A percentile compares a stretch with the other conserved stretches of the same genome.
These are phyloP conservation scores for Phytophthora brassicae DNA, from an alignment of 352 stramenopile genomes.

Conservation along the genomic window DNA sequence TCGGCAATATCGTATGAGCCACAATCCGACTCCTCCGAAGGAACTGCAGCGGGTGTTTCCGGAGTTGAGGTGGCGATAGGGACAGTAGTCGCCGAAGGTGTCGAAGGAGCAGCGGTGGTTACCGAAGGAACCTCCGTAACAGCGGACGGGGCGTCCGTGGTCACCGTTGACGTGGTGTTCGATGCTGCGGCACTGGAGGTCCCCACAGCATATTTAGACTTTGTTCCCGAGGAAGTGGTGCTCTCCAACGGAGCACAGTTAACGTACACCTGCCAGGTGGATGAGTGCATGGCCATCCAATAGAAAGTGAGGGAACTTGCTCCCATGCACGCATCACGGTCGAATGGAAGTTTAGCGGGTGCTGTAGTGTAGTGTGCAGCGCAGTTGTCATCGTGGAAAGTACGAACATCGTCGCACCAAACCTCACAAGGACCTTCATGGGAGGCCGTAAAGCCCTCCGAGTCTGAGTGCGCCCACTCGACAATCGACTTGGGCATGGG, in stretches of 20 bases:
- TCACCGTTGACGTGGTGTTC: conserved; percentile 18
- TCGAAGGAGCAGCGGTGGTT: background rate
- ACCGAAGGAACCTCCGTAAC: conserved; percentile 6
- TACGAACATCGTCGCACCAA: conserved; percentile 39
- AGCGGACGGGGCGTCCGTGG: conserved; percentile 6
- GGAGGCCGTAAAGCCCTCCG: conserved; percentile 31
- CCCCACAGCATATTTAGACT: conserved; percentile 24
- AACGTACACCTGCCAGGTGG: conserved; percentile 46
- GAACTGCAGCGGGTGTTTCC: background rate
- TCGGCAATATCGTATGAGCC: conserved; percentile 15
- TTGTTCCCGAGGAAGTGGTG: conserved; percentile 16
- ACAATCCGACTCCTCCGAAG: conserved; percentile 10
- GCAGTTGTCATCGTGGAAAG: conserved; percentile 23
- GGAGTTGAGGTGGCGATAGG: background rate
- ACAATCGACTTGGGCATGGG: conserved; percentile 19
- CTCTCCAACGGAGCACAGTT: conserved; percentile 26
- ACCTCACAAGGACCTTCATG: conserved; percentile 47
- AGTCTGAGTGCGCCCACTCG: conserved; percentile 26
- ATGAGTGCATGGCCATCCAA: conserved; percentile 44
- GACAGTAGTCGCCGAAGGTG: background rate
- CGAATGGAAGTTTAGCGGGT: conserved; percentile 38
- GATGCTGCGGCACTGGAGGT: conserved; percentile 13
- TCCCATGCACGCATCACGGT: conserved; percentile 25
- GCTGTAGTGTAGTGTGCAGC: conserved; percentile 25
- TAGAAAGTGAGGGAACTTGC: conserved; percentile 36